A percentile compares a stretch with the other conserved stretches of the same genome.
These are phyloP conservation scores for Salvia miltiorrhiza DNA, from an alignment of 257 asterid species.

Conservation along the genomic window DNA sequence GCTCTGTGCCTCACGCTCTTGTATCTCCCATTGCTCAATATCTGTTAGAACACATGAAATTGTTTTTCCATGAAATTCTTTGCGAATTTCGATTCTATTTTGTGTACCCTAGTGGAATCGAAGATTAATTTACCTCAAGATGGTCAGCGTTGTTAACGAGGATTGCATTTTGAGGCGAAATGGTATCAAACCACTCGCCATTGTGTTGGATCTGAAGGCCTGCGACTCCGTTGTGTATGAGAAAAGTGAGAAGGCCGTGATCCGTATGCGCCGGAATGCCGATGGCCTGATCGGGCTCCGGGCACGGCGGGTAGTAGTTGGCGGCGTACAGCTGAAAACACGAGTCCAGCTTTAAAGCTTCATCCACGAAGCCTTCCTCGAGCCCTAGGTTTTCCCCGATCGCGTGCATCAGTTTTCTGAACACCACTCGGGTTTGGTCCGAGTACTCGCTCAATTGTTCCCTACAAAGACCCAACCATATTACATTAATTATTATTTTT, in stretches of 20 bases:
- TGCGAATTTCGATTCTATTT: too few relatives aligned
- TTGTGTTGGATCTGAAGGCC: constrained; percentile 8
- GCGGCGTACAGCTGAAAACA: constrained; percentile 30
- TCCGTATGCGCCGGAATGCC: constrained; percentile 56
- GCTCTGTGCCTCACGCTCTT: constrained; percentile 44
- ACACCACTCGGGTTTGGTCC: constrained; percentile 22
- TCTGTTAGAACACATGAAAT: not conserved
- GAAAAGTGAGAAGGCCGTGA: constrained; percentile 14
- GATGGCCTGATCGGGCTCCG: constrained; percentile 51
- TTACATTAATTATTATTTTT: not conserved
- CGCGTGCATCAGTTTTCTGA: constrained; percentile 27
- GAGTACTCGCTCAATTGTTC: constrained; percentile 26
- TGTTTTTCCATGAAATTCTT: too few relatives aligned
- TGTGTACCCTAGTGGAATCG: too few relatives aligned
- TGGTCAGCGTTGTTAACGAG: constrained; percentile 33
- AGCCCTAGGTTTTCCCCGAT: constrained; percentile 34
- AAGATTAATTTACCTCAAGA: constrained; percentile 48
- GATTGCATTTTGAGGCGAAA: not conserved
- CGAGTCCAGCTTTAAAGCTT: constrained; percentile 31
- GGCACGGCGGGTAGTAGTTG: constrained; percentile 43
- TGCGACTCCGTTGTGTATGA: constrained; percentile 11
- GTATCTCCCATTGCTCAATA: constrained; percentile 41
- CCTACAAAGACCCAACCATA: constrained; percentile 5
- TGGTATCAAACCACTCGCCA: not conserved
- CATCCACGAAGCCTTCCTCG: constrained; percentile 31